phyloP scores from a whole-genome alignment of 139 green algal genomes.

The Auxenochlorella protothecoides region DNA sequence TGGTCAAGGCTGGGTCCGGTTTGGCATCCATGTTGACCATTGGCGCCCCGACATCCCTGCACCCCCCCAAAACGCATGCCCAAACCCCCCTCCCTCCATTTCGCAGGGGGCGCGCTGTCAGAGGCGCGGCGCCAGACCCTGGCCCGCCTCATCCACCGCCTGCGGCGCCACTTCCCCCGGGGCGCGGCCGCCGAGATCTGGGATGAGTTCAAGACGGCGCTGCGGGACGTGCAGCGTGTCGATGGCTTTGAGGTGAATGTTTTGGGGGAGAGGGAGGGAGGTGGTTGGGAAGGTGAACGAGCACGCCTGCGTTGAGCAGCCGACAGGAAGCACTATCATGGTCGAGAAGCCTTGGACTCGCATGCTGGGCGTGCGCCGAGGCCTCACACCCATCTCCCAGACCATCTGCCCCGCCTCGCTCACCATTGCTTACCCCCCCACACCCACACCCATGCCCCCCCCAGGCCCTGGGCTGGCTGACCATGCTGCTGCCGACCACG shows the following conservation, averaged over 20 bases:
- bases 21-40: too few species aligned
- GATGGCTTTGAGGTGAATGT: conserved; percentile 17
- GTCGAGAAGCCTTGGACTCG: too few species aligned
- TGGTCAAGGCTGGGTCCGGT: too few species aligned
- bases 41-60: too few species aligned
- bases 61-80: too few species aligned
- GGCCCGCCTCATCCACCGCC: conserved; percentile 21
- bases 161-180: conserved; percentile 32
- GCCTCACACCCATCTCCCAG: too few species aligned
- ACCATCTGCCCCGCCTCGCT: too few species aligned
- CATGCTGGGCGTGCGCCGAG: too few species aligned
- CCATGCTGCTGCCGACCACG: conserved; percentile 53
- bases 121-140: conserved; percentile 25
- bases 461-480: conserved; percentile 50
- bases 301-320: too few species aligned
- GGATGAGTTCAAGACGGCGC: conserved; percentile 10
- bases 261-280: background rate
- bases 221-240: conserved; percentile 10
- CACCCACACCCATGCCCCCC: background rate
- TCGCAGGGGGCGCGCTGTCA: conserved; percentile 29
- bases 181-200: conserved; percentile 37
- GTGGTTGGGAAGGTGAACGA: too few species aligned
- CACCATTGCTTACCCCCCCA: background rate
- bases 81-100: too few species aligned
- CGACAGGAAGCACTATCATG: too few species aligned